Base-by-base conservation (phyloP, 2,329 filamentous ascomycete species). In the Verticillium longisporum region DNA sequence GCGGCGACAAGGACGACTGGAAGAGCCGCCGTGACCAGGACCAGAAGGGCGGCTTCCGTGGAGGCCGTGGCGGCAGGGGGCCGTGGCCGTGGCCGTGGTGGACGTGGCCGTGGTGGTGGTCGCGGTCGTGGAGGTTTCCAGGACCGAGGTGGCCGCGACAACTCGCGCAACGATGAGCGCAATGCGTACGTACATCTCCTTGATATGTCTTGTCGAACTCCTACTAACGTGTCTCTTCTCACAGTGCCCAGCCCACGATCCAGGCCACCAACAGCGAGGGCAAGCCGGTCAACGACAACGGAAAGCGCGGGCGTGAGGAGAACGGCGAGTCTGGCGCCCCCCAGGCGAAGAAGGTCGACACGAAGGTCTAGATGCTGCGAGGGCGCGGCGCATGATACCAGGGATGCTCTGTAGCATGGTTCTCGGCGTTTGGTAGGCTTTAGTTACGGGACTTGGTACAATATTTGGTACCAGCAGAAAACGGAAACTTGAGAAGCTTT, bases 21-120 rank as follows among this genome's bases (percentile, higher is more conserved):
- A 88, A 86, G 76, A 80, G 82, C 73, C 81, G 86, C 66, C 81
- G 85, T 26, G 84, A 87, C 7, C 72, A 86, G 54, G 85, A 88
- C 68, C 83, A 83, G 71, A 83, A 83, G 73, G 79, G 79, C 67
- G 86, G 85, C 26, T 85, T 85, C 75, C 78, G 79, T 38, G 75
- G 78, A 53, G 71, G 76, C 9, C 72, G 78, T 13, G 76, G 77
- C 6, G 71, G 70, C 56, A 74, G 75, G 56, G 76, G 78, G 4
- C n/a, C n/a, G n/a, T n/a, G 71, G 74, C 41, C 68, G 75, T 57
- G 70, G 70, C 53, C 72, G 75, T 10, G 74, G 76, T 56, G 70
- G 74, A 38, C 72, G 77, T 37, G 78, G 80, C 33, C 73, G 79
- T 2, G 76, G 78, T 37, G 77, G 76, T 62, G 72, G 77, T 63